Evolutionary conservation across 2,329 filamentous ascomycete species (phyloP), one percentile per base, ranked within the genome.

Genomic region (Neodidymelliopsis sp.): DNA sequence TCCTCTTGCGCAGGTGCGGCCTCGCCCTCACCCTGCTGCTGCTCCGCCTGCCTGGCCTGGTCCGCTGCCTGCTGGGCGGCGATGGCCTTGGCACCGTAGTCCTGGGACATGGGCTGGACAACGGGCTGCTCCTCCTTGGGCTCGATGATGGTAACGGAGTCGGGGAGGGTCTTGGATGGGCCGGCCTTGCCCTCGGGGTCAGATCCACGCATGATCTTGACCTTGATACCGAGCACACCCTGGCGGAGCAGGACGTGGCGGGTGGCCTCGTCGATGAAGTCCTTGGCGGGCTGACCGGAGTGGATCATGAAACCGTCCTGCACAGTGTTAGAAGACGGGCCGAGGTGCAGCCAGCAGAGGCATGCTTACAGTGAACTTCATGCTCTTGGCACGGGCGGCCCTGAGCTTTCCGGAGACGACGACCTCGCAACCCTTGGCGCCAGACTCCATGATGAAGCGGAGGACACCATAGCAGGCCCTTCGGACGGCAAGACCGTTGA

Each of bases 191-290:
- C 94, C 82, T 97, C 91, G 78, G 94, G 94, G 84, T 99, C 94
- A 71, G 91, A 94, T 77, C 94, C 94, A 79, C 95, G 92, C 94
- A 99, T 99, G 84, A 99, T 99, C 92, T 99, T 99, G 81, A 99
- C 94, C 88, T 99, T 99, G 84, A 99, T 99, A 83, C 94, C 94
- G 66, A 99, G 85, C 66, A 99, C 94, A 90, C 94, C 94, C 85
- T 99, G 94, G 82, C 95, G 90, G 80, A 99, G 92, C 67, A 99
- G 91, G 73, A 99, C 94, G 90, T 99, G 94, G 73, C 94, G 94
- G 75, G 94, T 97, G 71, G 95, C 95, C 74, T 82, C 85, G 85
- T 99, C 94, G 79, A 99, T 99, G 84, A 99, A 99, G 83, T 99
- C 94, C 83, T 95, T 93, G 75, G 93, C 94, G 75, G 94, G 94